Conservation (phyloP, 495 filamentous ascomycete species). For the Penicillium psychrofluorescens region DNA sequence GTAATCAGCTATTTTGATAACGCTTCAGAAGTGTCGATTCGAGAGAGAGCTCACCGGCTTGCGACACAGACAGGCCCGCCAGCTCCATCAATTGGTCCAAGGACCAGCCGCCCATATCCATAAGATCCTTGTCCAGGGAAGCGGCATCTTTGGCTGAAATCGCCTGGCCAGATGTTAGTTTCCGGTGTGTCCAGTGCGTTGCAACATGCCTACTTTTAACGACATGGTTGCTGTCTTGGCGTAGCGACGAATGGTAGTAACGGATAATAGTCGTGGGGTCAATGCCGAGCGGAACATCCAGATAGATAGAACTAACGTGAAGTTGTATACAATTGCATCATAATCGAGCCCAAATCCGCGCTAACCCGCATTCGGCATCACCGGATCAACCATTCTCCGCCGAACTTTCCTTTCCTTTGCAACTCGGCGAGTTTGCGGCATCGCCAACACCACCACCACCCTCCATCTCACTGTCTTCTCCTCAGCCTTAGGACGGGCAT, state of each 20-base stretch:
- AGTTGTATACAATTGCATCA: slow-evolving; percentile 12
- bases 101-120: slow-evolving; percentile 87
- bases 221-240: slow-evolving; percentile 31
- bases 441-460: not conserved
- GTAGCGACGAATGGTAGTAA: slow-evolving; percentile 17
- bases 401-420: slow-evolving; percentile 13
- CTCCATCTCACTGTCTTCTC: slow-evolving; percentile 2
- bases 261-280: slow-evolving; percentile 2
- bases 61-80: slow-evolving; percentile 85
- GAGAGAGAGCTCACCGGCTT: slow-evolving; percentile 56
- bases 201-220: slow-evolving; percentile 23
- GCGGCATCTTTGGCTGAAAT: slow-evolving; percentile 81
- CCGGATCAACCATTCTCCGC: slow-evolving; percentile 23
- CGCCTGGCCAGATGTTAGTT: slow-evolving; percentile 46
- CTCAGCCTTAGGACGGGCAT: not conserved
- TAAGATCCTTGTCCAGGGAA: slow-evolving; percentile 86
- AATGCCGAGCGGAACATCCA: slow-evolving; percentile 22
- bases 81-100: slow-evolving; percentile 97
- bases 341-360: slow-evolving; percentile 2
- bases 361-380: slow-evolving; percentile 16
- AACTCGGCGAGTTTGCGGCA: slow-evolving; percentile 8
- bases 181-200: not conserved
- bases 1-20: not conserved
- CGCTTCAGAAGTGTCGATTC: not conserved
- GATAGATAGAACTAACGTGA: not conserved